Conservation (phyloP, 1,139 yeast genomes). For the Yamadazyma taylorii region DNA sequence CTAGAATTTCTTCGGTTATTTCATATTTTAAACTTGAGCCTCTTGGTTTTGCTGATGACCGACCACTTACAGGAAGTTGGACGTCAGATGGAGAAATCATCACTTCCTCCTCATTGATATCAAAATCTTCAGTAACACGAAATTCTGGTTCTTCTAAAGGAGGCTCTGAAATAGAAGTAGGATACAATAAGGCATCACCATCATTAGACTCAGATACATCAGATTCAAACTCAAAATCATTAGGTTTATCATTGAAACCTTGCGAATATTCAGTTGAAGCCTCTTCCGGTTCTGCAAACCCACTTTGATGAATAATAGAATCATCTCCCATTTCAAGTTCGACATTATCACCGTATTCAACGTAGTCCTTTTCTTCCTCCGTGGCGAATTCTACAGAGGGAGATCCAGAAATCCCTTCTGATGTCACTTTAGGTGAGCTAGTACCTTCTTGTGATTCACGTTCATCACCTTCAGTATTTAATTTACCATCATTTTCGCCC, state of each 20-base stretch:
- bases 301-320: conserved; percentile 11
- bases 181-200: conserved; percentile 5
- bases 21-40: conserved; percentile 6
- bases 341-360: conserved; percentile 11
- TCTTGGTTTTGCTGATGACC: conserved; percentile 2
- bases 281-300: conserved; percentile 10
- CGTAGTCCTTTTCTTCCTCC: conserved; percentile 2
- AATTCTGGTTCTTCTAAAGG: conserved; percentile 9
- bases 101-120: conserved; percentile 8
- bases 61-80: conserved; percentile 6
- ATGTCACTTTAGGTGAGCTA: not conserved
- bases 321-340: conserved; percentile 8
- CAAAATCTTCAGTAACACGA: conserved; percentile 8
- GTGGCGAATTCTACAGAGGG: conserved; percentile 1
- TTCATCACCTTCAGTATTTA: not conserved
- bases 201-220: not conserved
- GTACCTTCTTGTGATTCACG: not conserved
- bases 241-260: not conserved
- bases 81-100: conserved; percentile 10
- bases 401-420: not conserved
- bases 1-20: conserved; percentile 11
- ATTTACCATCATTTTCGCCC: too few species aligned
- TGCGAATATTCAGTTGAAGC: not conserved
- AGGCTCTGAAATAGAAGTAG: conserved; percentile 11
- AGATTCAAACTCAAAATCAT: not conserved